Percentiles rank a stretch among this genome's conserved stretches.
These are phyloP conservation scores for Pythium sukuiense DNA, from an alignment of 352 stramenopile genomes.

Conservation along the genomic window DNA sequence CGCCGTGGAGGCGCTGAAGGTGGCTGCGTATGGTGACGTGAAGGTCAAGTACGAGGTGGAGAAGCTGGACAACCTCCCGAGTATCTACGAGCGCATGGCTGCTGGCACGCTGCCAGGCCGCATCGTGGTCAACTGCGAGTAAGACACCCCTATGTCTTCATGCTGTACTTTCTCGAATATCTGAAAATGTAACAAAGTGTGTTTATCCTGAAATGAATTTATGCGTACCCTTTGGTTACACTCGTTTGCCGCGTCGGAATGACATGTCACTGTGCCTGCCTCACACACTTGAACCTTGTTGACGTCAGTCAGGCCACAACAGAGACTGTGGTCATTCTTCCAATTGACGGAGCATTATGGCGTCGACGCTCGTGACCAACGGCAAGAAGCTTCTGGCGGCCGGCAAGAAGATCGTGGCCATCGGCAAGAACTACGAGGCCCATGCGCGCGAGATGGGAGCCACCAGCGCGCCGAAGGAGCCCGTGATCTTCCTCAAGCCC, in stretches of 20 bases:
- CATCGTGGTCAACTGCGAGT: constrained; percentile 47
- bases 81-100: constrained; percentile 47
- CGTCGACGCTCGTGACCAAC: constrained; percentile 29
- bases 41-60: constrained; percentile 44
- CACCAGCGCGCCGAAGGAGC: constrained; percentile 56
- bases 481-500: constrained; percentile 83
- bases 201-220: neutral
- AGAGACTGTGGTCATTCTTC: neutral
- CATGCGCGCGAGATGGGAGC: constrained; percentile 82
- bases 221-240: too few species aligned
- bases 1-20: constrained; percentile 51
- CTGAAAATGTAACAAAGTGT: too few species aligned
- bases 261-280: constrained; percentile 4
- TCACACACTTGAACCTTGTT: constrained; percentile 1
- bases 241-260: neutral
- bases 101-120: constrained; percentile 35
- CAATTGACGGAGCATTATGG: constrained; percentile 15
- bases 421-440: constrained; percentile 86
- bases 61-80: constrained; percentile 36
- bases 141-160: constrained; percentile 9
- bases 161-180: neutral
- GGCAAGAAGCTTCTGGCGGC: constrained; percentile 57
- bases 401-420: constrained; percentile 81
- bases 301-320: neutral
- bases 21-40: constrained; percentile 45